These are phyloP conservation scores for Hortaea sp. DNA, from an alignment of 2,329 filamentous ascomycete species.

Conservation along the genomic window DNA sequence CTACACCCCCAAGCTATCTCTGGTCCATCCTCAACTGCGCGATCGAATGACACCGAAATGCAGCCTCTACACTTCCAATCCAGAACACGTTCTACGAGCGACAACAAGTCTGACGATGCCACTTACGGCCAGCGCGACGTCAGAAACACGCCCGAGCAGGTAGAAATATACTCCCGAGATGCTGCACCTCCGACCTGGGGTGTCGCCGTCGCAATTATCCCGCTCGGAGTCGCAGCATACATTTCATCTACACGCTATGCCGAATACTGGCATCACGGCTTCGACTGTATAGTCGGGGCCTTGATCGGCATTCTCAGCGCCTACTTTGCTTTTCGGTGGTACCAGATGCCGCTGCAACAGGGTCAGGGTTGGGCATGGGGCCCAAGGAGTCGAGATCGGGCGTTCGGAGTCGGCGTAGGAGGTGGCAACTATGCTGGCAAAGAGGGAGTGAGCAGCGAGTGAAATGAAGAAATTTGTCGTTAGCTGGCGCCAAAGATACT, in stretches of 20 bases:
- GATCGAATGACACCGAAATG: constrained; percentile 4
- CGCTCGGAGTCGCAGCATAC: constrained; percentile 66
- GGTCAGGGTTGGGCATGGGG: constrained; percentile 89
- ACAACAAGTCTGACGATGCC: constrained; percentile 7
- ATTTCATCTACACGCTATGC: constrained; percentile 76
- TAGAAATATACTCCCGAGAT: constrained; percentile 49
- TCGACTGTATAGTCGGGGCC: constrained; percentile 82
- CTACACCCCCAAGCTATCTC: background rate
- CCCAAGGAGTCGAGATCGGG: constrained; percentile 58
- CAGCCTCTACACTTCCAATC: constrained; percentile 11
- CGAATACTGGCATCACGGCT: constrained; percentile 82
- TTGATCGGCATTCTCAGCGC: constrained; percentile 62
- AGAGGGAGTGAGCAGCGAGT: constrained; percentile 21
- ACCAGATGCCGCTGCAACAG: constrained; percentile 68
- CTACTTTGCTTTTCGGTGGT: constrained; percentile 71
- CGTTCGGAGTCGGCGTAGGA: constrained; percentile 68
- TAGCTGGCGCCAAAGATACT: too few relatives aligned
- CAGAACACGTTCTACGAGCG: background rate
- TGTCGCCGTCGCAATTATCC: constrained; percentile 58
- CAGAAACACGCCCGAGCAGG: constrained; percentile 3
- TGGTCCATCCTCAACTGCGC: background rate
- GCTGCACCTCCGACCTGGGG: constrained; percentile 78
- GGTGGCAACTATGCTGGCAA: constrained; percentile 23
- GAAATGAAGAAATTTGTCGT: too few relatives aligned
- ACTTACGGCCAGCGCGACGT: constrained; percentile 1